These are phyloP conservation scores for Neophaeococcomyces aloes DNA, from an alignment of 2,329 filamentous ascomycete genomes.

Conservation along the genomic window DNA sequence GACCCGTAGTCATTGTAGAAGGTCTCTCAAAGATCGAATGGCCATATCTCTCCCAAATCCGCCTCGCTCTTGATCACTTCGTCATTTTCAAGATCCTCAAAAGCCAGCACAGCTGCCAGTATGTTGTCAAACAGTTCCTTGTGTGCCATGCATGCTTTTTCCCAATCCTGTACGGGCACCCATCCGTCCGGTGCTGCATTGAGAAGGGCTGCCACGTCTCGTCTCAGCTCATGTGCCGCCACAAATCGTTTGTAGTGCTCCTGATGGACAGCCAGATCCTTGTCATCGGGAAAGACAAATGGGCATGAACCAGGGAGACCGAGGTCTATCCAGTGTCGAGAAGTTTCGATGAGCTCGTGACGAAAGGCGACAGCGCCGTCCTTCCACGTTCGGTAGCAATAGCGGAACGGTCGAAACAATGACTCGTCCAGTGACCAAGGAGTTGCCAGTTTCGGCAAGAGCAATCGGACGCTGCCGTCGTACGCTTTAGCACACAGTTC, in stretches of 20 bases:
- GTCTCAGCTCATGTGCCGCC: constrained; percentile 17
- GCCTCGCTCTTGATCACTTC: background rate
- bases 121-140: constrained; percentile 25
- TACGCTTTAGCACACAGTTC: constrained; percentile 28
- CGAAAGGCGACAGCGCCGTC: constrained; percentile 31
- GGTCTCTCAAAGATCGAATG: background rate
- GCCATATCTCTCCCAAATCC: constrained; percentile 1
- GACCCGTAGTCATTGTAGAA: no score
- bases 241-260: constrained; percentile 27
- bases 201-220: constrained; percentile 24
- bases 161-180: constrained; percentile 28
- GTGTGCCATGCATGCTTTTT: constrained; percentile 25
- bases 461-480: constrained; percentile 25
- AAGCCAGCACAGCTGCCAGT: constrained; percentile 23
- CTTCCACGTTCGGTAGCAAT: constrained; percentile 33
- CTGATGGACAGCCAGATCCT: constrained; percentile 23
- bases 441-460: constrained; percentile 24
- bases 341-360: constrained; percentile 33
- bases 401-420: constrained; percentile 31
- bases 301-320: constrained; percentile 28
- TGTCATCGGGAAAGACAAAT: constrained; percentile 20
- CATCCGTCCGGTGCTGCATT: constrained; percentile 28
- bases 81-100: background rate
- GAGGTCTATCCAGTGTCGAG: constrained; percentile 29
- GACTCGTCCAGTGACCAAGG: constrained; percentile 28